These are phyloP conservation scores for Hypoxylon sp. DNA, from an alignment of 2,329 filamentous ascomycete genomes.

Conservation along the genomic window DNA sequence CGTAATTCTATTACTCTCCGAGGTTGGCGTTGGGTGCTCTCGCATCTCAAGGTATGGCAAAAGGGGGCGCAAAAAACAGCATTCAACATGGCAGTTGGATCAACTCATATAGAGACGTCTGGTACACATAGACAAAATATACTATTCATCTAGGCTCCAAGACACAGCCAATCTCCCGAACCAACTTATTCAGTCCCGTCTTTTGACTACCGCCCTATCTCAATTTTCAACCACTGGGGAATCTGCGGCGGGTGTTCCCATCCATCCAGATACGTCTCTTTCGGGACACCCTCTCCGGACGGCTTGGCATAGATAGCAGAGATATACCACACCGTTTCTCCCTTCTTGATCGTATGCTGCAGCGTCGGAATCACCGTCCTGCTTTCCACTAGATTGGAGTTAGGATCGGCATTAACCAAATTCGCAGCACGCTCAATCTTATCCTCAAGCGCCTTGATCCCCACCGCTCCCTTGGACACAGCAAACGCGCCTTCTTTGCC, in stretches of 20 bases:
- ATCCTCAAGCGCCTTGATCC: conserved; percentile 67
- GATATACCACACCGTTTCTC: conserved; percentile 74
- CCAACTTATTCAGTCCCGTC: background rate
- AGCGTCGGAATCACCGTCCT: conserved; percentile 79
- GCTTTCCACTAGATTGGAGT: conserved; percentile 81
- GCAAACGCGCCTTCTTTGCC: conserved; percentile 68
- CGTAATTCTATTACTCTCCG: background rate
- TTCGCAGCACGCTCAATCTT: conserved; percentile 67
- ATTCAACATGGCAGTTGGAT: conserved; percentile 39
- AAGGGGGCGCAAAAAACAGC: conserved; percentile 22
- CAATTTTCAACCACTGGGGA: conserved; percentile 70
- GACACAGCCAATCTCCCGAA: background rate
- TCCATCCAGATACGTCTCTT: conserved; percentile 67
- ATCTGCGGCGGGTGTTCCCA: conserved; percentile 72
- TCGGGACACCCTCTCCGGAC: conserved; percentile 64
- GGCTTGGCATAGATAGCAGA: conserved; percentile 80
- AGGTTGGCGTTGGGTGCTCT: conserved; percentile 23
- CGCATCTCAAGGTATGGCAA: conserved; percentile 16
- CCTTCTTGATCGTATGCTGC: conserved; percentile 70
- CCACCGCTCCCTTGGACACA: conserved; percentile 68
- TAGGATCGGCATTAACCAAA: conserved; percentile 81
- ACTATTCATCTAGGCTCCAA: conserved; percentile 23
- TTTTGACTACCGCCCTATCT: conserved; percentile 56
- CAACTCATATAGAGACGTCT: conserved; percentile 16
- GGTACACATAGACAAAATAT: conserved; percentile 23